Conservation (phyloP, 345 rosid species). For the Salix suchowensis region DNA sequence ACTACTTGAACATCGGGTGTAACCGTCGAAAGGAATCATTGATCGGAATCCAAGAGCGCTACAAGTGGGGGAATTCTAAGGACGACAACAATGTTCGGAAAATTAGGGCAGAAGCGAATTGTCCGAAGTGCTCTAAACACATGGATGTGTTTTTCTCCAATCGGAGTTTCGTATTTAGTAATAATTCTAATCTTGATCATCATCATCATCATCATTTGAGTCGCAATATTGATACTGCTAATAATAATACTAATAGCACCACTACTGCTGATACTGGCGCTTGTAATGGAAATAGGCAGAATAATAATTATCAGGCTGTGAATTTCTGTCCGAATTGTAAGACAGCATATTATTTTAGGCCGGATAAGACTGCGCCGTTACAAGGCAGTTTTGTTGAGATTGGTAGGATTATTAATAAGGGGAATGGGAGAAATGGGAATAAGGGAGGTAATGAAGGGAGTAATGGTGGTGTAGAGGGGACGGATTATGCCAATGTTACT, state of each 20-base stretch:
- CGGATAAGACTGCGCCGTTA: conserved; percentile 56
- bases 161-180: conserved; percentile 29
- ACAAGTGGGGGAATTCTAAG: conserved; percentile 53
- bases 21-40: conserved; percentile 42
- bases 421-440: not conserved
- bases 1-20: conserved; percentile 34
- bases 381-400: conserved; percentile 93
- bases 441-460: conserved; percentile 2
- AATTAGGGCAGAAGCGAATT: conserved; percentile 80
- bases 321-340: conserved; percentile 88
- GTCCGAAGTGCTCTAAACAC: conserved; percentile 86
- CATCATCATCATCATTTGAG: not conserved
- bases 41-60: conserved; percentile 53
- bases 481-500: conserved; percentile 12
- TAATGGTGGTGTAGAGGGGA: conserved; percentile 13
- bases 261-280: not conserved
- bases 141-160: conserved; percentile 81
- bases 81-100: conserved; percentile 32
- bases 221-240: not conserved
- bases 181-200: conserved; percentile 6
- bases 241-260: not conserved
- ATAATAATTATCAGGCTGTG: conserved; percentile 45
- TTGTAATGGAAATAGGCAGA: not conserved
- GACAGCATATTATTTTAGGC: conserved; percentile 76
- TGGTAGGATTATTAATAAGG: conserved; percentile 27